Conservation (phyloP, 2,329 filamentous ascomycete species). For the Cucurbitaria berberidis region DNA sequence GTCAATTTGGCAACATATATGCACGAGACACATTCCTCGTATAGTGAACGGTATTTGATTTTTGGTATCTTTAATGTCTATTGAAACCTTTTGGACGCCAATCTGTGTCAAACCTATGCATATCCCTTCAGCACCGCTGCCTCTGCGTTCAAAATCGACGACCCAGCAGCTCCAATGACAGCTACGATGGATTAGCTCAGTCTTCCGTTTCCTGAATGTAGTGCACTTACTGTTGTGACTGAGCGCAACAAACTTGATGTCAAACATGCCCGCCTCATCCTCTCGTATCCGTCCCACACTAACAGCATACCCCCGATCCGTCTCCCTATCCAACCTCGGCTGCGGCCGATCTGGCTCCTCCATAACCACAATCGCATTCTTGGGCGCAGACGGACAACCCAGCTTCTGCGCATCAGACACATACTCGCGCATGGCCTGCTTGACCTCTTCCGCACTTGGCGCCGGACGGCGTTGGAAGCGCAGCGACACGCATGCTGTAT, state of each 20-base stretch:
- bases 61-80: conserved; percentile 9
- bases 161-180: conserved; percentile 94
- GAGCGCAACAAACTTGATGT: conserved; percentile 91
- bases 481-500: conserved; percentile 92
- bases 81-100: neutral
- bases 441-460: conserved; percentile 77
- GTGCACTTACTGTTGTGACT: conserved; percentile 73
- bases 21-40: too few species aligned
- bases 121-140: conserved; percentile 89
- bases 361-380: conserved; percentile 82
- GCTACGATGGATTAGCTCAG: conserved; percentile 53
- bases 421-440: conserved; percentile 79
- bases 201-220: neutral
- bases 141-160: conserved; percentile 92
- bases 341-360: conserved; percentile 91
- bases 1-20: neutral
- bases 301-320: conserved; percentile 85
- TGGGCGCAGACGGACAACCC: conserved; percentile 85
- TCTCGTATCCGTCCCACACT: conserved; percentile 86
- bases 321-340: conserved; percentile 85
- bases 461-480: conserved; percentile 77
- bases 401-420: conserved; percentile 80
- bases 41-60: neutral
- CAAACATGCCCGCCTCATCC: conserved; percentile 87
- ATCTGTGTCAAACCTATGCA: conserved; percentile 50